Evolutionary conservation across 768 basidiomycete genomes (phyloP), one percentile per base, ranked within the genome.

Genomic region (Lactarius sanguifluus): DNA sequence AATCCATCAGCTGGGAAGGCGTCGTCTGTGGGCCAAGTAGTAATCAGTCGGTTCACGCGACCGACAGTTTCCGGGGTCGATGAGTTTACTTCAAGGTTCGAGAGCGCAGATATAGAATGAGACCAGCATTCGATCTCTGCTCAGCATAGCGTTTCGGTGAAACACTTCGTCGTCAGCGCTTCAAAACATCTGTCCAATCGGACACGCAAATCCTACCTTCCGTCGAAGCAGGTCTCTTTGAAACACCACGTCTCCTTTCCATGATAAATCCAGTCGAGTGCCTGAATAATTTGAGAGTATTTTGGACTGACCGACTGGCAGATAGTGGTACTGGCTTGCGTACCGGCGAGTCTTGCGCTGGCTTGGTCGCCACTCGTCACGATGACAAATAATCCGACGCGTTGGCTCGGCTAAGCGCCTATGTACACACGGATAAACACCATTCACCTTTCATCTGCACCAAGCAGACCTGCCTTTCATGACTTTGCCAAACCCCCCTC

Each of bases 41-140:
- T 78, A 68, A 92, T 86, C 64, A 89, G 74, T 71, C 89, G 81
- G 75, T 94, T 92, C 43, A 91, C 87, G 55, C 89, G 85, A 55
- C 83, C 84, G 64, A 92, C 84, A 1, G 86, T 85, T 45, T 91
- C 89, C 63, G 76, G 71, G 40, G 81, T 82, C 9, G 77, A 73
- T 41, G 81, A 75, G 72, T 79, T 84, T 13, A 81, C 75, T 74
- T 84, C 87, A 68, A 85, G 79, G 64, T 76, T 78, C 16, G 86
- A 82, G 43, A 91, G 78, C 23, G 78, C 76, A 69, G 78, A 82
- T 64, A 93, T 76, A 40, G 88, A 84, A 62, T 86, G 88, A 58
- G 85, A 81, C 91, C 91, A 94, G 72, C 81, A 88, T 63, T 90
- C 86, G 69, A 90, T 78, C 79, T 92, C 91, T 94, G 71, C 50